phyloP scores from a whole-genome alignment of 352 stramenopile genomes.

The Thalassiosira sp. region DNA sequence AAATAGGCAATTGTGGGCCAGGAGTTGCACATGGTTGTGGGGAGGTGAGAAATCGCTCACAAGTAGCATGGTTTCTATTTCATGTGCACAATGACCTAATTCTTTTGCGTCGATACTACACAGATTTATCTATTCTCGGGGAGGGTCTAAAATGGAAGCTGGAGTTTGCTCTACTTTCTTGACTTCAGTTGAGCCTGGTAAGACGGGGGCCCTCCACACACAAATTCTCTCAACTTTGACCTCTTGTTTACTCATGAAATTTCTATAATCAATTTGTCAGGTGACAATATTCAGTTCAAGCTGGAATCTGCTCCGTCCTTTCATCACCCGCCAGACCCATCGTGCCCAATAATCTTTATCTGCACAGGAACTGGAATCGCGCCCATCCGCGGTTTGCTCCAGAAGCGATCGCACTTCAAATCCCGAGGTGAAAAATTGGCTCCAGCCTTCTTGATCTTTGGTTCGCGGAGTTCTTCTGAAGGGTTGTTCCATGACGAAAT shows the following conservation, averaged over 20 bases:
- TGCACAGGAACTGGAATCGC: conserved; percentile 43
- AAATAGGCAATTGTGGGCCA: conserved; percentile 17
- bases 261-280: too few relatives aligned
- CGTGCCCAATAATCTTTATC: conserved; percentile 36
- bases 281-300: conserved; percentile 40
- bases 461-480: conserved; percentile 21
- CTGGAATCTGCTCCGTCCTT: conserved; percentile 24
- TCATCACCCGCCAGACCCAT: conserved; percentile 34
- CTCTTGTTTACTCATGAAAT: too few relatives aligned
- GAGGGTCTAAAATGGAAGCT: conserved; percentile 21
- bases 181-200: conserved; percentile 22
- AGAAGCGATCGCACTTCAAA: conserved; percentile 33
- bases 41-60: conserved; percentile 9
- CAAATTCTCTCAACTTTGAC: too few relatives aligned
- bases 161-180: conserved; percentile 44
- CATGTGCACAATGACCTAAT: neutral
- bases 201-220: too few relatives aligned
- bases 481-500: conserved; percentile 43
- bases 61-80: neutral
- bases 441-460: conserved; percentile 37
- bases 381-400: conserved; percentile 39
- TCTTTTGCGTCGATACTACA: neutral
- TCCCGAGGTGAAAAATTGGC: conserved; percentile 29
- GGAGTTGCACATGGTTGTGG: conserved; percentile 41
- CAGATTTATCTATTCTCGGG: conserved; percentile 35